phyloP scores from a whole-genome alignment of 2,329 filamentous ascomycete species.

The Phialemoniopsis sp. region DNA sequence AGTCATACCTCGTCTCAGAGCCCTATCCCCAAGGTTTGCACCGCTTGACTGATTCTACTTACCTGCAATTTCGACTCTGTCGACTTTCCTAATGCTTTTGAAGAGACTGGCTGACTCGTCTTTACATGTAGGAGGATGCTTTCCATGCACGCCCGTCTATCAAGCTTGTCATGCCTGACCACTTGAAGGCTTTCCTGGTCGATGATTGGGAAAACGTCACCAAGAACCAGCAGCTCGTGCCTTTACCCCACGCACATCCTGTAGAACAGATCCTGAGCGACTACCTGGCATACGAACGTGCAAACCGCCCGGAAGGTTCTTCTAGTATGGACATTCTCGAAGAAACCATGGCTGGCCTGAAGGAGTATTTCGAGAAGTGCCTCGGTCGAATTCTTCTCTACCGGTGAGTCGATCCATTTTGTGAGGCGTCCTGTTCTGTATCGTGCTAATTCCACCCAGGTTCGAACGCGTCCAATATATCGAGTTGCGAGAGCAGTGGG shows the following conservation, averaged over 20 bases:
- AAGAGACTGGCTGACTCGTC: neutral
- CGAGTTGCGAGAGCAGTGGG: constrained; percentile 69
- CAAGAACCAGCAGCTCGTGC: constrained; percentile 86
- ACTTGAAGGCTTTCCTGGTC: constrained; percentile 86
- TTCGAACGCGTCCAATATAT: constrained; percentile 90
- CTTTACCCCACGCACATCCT: constrained; percentile 72
- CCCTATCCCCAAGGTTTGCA: too few relatives aligned
- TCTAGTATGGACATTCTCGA: constrained; percentile 82
- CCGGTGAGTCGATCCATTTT: constrained; percentile 35
- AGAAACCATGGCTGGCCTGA: constrained; percentile 80
- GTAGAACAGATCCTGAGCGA: constrained; percentile 76
- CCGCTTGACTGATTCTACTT: too few relatives aligned
- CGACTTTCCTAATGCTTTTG: neutral
- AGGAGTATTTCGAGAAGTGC: constrained; percentile 90
- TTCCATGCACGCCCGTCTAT: constrained; percentile 84
- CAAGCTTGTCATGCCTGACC: constrained; percentile 80
- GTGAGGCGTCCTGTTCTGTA: neutral
- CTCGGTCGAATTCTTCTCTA: constrained; percentile 89
- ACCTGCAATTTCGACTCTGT: neutral
- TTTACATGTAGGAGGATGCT: constrained; percentile 71
- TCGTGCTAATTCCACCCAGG: constrained; percentile 31
- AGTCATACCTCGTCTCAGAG: too few relatives aligned
- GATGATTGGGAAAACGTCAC: constrained; percentile 99
- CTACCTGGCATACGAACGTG: constrained; percentile 68
- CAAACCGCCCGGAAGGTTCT: constrained; percentile 60